Percentiles rank a stretch among this genome's conserved stretches.
Evolutionary conservation across 768 basidiomycete species (phyloP).

Genomic region (Amanita rubescens): DNA sequence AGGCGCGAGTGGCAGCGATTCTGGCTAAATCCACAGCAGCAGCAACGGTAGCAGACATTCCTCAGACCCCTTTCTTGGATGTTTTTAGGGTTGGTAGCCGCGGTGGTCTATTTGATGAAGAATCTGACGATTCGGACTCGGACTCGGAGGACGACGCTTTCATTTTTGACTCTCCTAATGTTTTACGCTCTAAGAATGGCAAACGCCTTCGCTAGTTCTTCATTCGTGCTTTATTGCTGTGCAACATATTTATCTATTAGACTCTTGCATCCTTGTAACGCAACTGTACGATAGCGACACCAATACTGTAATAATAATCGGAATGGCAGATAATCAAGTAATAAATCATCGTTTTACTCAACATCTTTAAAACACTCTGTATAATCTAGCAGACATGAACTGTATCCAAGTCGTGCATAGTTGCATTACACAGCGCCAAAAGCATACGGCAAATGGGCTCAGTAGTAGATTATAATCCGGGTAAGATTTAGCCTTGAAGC

Average conservation of each 20-base stretch:
- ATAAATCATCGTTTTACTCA: too few relatives aligned
- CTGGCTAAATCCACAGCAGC: conserved; percentile 68
- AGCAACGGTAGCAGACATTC: conserved; percentile 45
- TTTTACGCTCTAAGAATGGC: conserved; percentile 43
- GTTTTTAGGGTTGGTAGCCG: conserved; percentile 54
- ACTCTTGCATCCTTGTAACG: conserved; percentile 8
- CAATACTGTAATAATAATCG: not conserved
- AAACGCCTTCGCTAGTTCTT: conserved; percentile 26
- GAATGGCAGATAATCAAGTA: not conserved
- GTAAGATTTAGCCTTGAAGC: too few relatives aligned
- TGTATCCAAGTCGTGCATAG: too few relatives aligned
- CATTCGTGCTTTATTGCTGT: conserved; percentile 9
- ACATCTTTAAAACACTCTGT: too few relatives aligned
- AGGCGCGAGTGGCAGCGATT: conserved; percentile 76
- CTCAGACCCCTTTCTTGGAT: conserved; percentile 76
- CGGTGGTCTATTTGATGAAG: conserved; percentile 34
- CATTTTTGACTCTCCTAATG: conserved; percentile 48
- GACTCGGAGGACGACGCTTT: conserved; percentile 54
- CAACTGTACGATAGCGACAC: conserved; percentile 1
- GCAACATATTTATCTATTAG: conserved; percentile 7
- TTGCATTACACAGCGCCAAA: too few relatives aligned
- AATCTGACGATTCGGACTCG: conserved; percentile 41
- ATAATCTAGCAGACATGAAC: too few relatives aligned
- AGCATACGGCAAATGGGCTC: too few relatives aligned
- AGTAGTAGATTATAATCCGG: too few relatives aligned